Conservation (phyloP, 768 basidiomycete genomes). For the Exsudoporus frostii region DNA sequence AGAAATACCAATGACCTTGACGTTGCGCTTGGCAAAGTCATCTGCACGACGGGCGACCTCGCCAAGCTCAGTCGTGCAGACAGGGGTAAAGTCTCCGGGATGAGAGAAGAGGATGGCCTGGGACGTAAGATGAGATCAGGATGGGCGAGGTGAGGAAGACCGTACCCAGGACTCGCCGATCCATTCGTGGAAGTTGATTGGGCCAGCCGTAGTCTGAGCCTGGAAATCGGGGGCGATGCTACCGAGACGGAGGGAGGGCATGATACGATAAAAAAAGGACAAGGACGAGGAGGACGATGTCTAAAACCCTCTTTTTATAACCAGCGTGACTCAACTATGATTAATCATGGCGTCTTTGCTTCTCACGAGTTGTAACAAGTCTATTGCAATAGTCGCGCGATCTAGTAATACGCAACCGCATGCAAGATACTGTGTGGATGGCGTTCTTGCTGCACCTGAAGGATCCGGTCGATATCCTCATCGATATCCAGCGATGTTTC, state of each 20-base stretch:
- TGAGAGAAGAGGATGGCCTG: slow-evolving; percentile 92
- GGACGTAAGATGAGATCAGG: neutral
- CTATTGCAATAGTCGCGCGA: slow-evolving; percentile 23
- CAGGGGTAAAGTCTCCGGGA: slow-evolving; percentile 89
- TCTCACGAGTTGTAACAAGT: slow-evolving; percentile 49
- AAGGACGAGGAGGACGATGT: slow-evolving; percentile 3
- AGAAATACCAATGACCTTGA: slow-evolving; percentile 92
- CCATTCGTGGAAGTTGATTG: slow-evolving; percentile 92
- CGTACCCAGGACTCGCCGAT: slow-evolving; percentile 84
- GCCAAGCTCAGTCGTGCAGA: slow-evolving; percentile 96
- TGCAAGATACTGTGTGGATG: slow-evolving; percentile 93
- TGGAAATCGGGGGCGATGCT: slow-evolving; percentile 88
- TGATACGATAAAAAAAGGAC: slow-evolving; percentile 17
- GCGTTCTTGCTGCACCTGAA: slow-evolving; percentile 80
- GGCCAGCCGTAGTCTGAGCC: slow-evolving; percentile 83
- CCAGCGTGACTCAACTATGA: slow-evolving; percentile 10
- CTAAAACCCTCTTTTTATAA: neutral
- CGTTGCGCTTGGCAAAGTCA: slow-evolving; percentile 84
- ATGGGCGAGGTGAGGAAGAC: neutral
- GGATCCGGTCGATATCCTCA: slow-evolving; percentile 82
- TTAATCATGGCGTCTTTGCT: slow-evolving; percentile 53
- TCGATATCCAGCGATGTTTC: slow-evolving; percentile 85
- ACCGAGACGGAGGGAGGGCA: slow-evolving; percentile 73
- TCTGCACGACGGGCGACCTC: slow-evolving; percentile 85
- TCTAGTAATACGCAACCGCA: slow-evolving; percentile 85